A percentile compares a stretch with the other conserved stretches of the same genome.
phyloP scores from a whole-genome alignment of 148 eudicot species.

The Silene conica region DNA sequence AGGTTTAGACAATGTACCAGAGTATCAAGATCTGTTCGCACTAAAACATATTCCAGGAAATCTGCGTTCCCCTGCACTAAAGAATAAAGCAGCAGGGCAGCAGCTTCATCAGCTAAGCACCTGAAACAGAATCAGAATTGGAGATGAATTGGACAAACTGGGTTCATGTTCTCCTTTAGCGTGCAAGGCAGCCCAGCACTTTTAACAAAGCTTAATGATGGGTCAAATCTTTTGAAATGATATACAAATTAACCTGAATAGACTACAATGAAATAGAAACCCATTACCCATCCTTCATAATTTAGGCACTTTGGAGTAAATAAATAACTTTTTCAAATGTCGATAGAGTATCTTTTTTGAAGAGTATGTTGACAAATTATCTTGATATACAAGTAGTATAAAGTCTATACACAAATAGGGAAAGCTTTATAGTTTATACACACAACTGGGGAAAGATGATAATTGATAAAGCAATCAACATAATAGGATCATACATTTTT shows the following conservation, averaged over 20 bases:
- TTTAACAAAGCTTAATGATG: neutral
- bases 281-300: neutral
- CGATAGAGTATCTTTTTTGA: neutral
- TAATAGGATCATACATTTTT: neutral
- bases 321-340: neutral
- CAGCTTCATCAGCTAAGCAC: conserved; percentile 71
- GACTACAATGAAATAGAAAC: neutral
- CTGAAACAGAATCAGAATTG: conserved; percentile 31
- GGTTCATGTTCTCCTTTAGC: neutral
- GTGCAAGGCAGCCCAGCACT: neutral
- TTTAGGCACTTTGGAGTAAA: neutral
- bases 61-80: conserved; percentile 84
- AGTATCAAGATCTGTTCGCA: conserved; percentile 94
- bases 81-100: conserved; percentile 74
- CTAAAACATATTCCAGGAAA: conserved; percentile 93
- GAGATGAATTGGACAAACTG: neutral
- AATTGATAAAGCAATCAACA: conserved; percentile 5
- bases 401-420: neutral
- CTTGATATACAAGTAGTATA: neutral
- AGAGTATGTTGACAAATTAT: neutral
- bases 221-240: neutral
- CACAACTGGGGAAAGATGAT: conserved; percentile 6
- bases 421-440: neutral
- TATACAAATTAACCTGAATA: neutral
- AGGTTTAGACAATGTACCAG: conserved; percentile 51